Evolutionary conservation across 2,329 filamentous ascomycete genomes (phyloP), one percentile per base, ranked within the genome.

Genomic region (Fusarium subglutinans): DNA sequence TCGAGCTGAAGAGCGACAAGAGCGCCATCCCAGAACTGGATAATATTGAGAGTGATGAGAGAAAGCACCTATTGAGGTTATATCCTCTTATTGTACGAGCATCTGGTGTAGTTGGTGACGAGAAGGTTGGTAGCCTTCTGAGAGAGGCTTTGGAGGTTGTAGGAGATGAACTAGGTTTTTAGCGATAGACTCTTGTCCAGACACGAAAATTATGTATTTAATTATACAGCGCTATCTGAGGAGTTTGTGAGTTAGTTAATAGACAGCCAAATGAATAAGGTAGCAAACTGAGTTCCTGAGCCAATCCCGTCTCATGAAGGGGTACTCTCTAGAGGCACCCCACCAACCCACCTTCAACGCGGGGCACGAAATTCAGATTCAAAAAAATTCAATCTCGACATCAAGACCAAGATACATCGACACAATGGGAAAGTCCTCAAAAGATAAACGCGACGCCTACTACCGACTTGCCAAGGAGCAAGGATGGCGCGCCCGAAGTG

Each of bases 381-480:
- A 40, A 45, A 64, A 73, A 70, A 73, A 73, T 70, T 75, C 66
- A 59, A 70, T 60, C 64, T 66, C 40, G 28, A 53, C 56, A 66
- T 44, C 41, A 41, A 41, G 38, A 57, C 30, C 43, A 61, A 66
- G 35, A 62, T 15, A 40, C 56, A 45, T 45, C 62, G 17, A 58
- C 73, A 83, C 50, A 37, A 97, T 98, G 95, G 95, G 95, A 3
- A 98, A 98, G 82, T 98, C 96, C 3, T 98, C 96, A 54, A 99
- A 99, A 84, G 96, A 99, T 81, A 99, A 99, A 85, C 93, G 96
- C 60, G 96, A 99, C 82, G 95, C 95, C 51, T 99, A 99, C 85
- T 99, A 99, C 81, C 91, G 96, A 61, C 93, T 99, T 14, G 96
- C 96, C 24, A 99, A 99, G 85, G 96, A 99, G 83, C 96, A 99